phyloP scores from a whole-genome alignment of 805 yeast species.

The Pichia thaimueangensis region DNA sequence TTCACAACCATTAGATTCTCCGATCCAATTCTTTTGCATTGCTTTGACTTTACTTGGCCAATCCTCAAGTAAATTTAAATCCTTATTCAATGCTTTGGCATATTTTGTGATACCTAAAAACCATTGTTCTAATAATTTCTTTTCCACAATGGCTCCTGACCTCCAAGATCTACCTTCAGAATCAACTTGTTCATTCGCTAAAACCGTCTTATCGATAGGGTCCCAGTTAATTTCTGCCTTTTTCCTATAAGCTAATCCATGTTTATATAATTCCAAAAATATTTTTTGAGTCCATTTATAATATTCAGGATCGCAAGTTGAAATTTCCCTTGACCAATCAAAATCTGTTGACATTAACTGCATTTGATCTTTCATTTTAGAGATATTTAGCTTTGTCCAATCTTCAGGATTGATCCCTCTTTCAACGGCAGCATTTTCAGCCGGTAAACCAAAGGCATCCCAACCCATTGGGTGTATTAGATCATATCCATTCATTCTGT shows the following conservation, averaged over 20 bases:
- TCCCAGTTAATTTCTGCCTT: constrained; percentile 96
- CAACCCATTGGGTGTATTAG: constrained; percentile 98
- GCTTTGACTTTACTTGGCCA: constrained; percentile 90
- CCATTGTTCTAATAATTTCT: constrained; percentile 81
- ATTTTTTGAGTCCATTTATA: constrained; percentile 91
- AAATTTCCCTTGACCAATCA: constrained; percentile 88
- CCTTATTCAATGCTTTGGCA: constrained; percentile 61
- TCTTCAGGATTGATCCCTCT: constrained; percentile 66
- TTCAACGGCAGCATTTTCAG: constrained; percentile 96
- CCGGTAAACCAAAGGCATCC: constrained; percentile 98
- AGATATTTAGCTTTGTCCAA: constrained; percentile 83
- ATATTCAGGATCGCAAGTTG: constrained; percentile 82
- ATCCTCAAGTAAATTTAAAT: constrained; percentile 49
- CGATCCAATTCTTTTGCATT: constrained; percentile 96
- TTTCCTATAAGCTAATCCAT: constrained; percentile 79
- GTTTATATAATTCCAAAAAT: constrained; percentile 63
- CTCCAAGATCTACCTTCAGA: constrained; percentile 90
- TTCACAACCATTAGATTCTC: constrained; percentile 76
- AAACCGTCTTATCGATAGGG: constrained; percentile 88
- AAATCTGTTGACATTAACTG: constrained; percentile 71
- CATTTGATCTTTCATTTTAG: constrained; percentile 82
- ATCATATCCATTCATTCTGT: constrained; percentile 65
- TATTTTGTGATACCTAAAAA: constrained; percentile 82
- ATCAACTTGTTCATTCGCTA: constrained; percentile 97
- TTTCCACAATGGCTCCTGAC: constrained; percentile 92